These are phyloP conservation scores for Austroboletus festivus DNA, from an alignment of 768 basidiomycete species.

Conservation along the genomic window DNA sequence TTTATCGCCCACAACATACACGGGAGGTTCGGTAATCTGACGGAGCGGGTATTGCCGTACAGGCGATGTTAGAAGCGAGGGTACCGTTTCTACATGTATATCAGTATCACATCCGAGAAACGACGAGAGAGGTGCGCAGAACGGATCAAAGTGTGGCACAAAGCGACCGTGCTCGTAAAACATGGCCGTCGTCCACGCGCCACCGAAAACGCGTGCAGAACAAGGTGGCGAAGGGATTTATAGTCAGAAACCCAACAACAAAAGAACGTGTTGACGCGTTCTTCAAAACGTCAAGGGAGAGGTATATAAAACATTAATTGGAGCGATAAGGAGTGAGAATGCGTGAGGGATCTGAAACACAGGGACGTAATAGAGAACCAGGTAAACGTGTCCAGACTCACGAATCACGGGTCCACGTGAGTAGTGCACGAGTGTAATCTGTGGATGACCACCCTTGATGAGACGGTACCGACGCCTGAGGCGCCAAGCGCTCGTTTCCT, in stretches of 20 bases:
- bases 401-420: conserved; percentile 59
- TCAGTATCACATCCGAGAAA: conserved; percentile 13
- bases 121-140: background rate
- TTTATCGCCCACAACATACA: conserved; percentile 73
- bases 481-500: conserved; percentile 63
- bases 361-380: background rate
- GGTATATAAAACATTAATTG: background rate
- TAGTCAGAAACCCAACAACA: background rate
- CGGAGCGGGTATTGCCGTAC: conserved; percentile 72
- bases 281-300: background rate
- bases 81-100: conserved; percentile 51
- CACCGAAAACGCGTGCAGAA: background rate
- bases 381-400: conserved; percentile 38
- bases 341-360: conserved; percentile 20
- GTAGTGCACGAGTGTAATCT: conserved; percentile 77
- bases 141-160: background rate
- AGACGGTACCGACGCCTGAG: conserved; percentile 71
- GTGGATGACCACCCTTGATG: conserved; percentile 66
- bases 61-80: conserved; percentile 55
- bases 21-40: conserved; percentile 57
- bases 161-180: background rate
- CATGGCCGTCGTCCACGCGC: background rate
- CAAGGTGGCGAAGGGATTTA: background rate
- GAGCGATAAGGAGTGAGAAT: conserved; percentile 12
- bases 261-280: background rate